Percentiles rank a stretch among this genome's conserved stretches.
Conservation (phyloP, 306 rosid species). For the Begonia fuchsioides region DNA sequence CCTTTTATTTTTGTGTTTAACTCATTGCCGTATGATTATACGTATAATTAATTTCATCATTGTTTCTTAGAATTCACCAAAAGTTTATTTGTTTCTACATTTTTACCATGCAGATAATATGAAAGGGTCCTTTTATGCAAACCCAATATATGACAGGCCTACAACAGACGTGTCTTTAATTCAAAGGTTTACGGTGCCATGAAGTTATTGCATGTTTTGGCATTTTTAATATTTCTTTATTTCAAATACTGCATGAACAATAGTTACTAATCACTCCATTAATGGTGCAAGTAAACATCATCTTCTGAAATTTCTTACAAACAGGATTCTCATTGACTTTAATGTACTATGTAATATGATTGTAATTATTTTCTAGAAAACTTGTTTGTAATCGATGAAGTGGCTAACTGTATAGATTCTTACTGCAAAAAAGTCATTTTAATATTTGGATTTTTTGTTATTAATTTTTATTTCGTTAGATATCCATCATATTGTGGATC, state of each 20-base stretch:
- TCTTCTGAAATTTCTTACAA: neutral
- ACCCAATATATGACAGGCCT: slow-evolving; percentile 72
- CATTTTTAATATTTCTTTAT: too few relatives aligned
- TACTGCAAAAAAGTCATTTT: too few relatives aligned
- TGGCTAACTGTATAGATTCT: too few relatives aligned
- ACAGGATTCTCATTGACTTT: too few relatives aligned
- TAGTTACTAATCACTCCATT: slow-evolving; percentile 7
- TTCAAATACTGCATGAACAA: neutral
- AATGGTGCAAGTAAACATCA: neutral
- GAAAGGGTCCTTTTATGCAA: slow-evolving; percentile 91
- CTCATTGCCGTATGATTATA: too few relatives aligned
- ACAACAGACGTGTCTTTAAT: slow-evolving; percentile 62
- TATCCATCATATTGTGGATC: slow-evolving; percentile 86
- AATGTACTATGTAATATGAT: neutral
- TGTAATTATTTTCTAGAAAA: neutral
- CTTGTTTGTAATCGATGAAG: too few relatives aligned
- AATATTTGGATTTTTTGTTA: too few relatives aligned
- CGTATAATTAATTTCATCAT: too few relatives aligned
- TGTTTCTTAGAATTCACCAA: too few relatives aligned
- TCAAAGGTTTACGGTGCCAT: slow-evolving; percentile 36
- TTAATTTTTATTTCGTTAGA: slow-evolving; percentile 22
- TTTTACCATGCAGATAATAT: slow-evolving; percentile 42
- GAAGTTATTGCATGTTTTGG: neutral
- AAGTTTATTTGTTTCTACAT: neutral
- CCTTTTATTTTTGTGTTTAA: too few relatives aligned